Base-by-base conservation (phyloP, 2,329 filamentous ascomycete genomes). In the Aspergillus hortae region DNA sequence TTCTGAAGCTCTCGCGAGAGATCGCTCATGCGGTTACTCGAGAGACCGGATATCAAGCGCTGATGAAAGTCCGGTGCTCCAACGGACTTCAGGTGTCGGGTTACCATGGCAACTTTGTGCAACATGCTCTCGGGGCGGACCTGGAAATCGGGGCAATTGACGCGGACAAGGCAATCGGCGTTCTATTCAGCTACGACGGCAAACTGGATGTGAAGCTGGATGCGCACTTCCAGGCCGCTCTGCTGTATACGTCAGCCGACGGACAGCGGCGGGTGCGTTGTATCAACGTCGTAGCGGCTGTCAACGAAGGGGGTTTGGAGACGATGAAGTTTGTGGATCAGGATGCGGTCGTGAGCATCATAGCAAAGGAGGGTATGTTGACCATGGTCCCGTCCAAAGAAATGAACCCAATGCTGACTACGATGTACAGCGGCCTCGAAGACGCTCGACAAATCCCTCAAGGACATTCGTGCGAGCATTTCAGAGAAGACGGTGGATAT, bases 41-140 rank as follows among this genome's bases (percentile, higher is more conserved):
- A 56, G 92, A 96, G 70, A 96, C 92, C 44, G 94, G 94, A 19
- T 97, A 90, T 76, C 92, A 96, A 72, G 91, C 91, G 17, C 77
- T 99, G 61, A 95, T 99, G 90, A 99, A 99, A 78, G 92, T 99
- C 52, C 88, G 94, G 56, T 99, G 94, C 75, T 96, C 92, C 15
- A 99, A 96, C 63, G 94, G 94, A 15, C 79, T 99, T 48, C 94
- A 99, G 68, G 88, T 99, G 14, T 85, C 90, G 14, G 84, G 85
- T n/a, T 99, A 99, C 67, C 90, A 96, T 65, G 94, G 94, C 60
- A 96, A 95, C 74, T 99, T 97, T 67, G 83, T 95, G 46, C 94
- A 99, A 67, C 91, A 96, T 73, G 94, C 89, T 0, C 95, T 96
- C 66, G 92, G 91, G 10, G 91, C 92, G 3, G 94, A 99, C 71